Base-by-base conservation (phyloP, 805 yeast genomes). In the Barnettozyma wickerhamii region DNA sequence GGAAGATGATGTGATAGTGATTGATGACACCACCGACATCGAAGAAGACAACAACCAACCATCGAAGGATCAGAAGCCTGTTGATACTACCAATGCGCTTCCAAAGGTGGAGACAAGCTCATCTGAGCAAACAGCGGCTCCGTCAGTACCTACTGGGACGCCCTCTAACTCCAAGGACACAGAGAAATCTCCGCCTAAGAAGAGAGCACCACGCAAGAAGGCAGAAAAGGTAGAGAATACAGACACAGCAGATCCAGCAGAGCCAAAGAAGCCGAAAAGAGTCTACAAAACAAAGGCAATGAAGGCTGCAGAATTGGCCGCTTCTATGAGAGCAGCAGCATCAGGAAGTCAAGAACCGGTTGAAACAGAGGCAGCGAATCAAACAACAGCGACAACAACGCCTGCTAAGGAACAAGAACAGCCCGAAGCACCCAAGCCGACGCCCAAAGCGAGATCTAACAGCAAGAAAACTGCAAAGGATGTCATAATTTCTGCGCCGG, bases 301-400 rank as follows among this genome's bases (percentile, higher is more conserved):
- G 2, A 44, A 33, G 19, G 43, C 46, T 21, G 38, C 42, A 24
- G 46, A 40, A 18, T 1, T 32, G 5, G 46, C 46, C n/a, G 40
- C 37, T 15, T 37, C 37, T 12, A 37, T 37, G 41, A 33, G 40
- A 33, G 47, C 41, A 7, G 43, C 41, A 6, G 29, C 36, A 6
- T n/a, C n/a, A 9, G 26, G 26, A 23, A 23, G 26, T 23, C 9
- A 9, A 9, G 26, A 29, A 19, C 26, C 26, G 19, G 7, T 34
- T 14, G 23, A 12, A 24, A 33, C 23, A 19, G 31, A 19, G n/a
- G n/a, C n/a, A n/a, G n/a, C n/a, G n/a, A n/a, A n/a, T n/a, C 33
- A 31, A 23, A 27, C 14, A 28, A 17, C 20, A 23, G 21, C 15
- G 21, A 30, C 15, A 31, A 28, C 23, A 20, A 15, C 3, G 35